Percentiles rank a stretch among this genome's conserved stretches.
Conservation (phyloP, 257 asterid species). For the Catharanthus roseus region DNA sequence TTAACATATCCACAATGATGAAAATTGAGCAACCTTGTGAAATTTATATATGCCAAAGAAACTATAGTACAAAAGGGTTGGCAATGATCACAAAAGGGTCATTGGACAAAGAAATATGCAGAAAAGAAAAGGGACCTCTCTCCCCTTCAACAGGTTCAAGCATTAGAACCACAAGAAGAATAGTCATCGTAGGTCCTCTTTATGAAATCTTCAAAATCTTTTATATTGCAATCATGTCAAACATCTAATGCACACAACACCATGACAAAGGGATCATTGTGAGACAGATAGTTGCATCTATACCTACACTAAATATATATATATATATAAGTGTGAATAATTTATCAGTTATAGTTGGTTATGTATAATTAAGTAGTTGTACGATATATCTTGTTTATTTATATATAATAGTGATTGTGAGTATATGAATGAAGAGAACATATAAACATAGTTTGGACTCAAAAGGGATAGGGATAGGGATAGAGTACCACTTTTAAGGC, state of each 20-base stretch:
- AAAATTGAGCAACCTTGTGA: background rate
- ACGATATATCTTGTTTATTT: too few relatives aligned
- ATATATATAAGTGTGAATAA: too few relatives aligned
- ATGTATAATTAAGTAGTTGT: too few relatives aligned
- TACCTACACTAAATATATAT: too few relatives aligned
- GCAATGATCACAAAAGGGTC: constrained; percentile 13
- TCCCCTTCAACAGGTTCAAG: background rate
- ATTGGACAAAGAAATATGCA: background rate
- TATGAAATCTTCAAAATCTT: constrained; percentile 7
- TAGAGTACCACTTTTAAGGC: constrained; percentile 6
- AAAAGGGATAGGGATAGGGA: too few relatives aligned
- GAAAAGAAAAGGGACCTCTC: constrained; percentile 11
- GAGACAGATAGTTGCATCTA: too few relatives aligned
- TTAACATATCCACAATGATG: background rate
- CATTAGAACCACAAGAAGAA: background rate
- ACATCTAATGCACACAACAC: background rate
- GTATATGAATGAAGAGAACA: too few relatives aligned
- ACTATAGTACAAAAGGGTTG: constrained; percentile 4
- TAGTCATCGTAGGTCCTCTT: constrained; percentile 9
- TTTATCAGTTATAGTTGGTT: too few relatives aligned
- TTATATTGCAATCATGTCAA: constrained; percentile 12
- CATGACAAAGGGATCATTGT: background rate
- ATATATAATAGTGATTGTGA: too few relatives aligned
- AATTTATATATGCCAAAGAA: constrained; percentile 7
- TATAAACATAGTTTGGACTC: background rate